These are phyloP conservation scores for Stevia rebaudiana DNA, from an alignment of 140 eudicot species.

Conservation along the genomic window DNA sequence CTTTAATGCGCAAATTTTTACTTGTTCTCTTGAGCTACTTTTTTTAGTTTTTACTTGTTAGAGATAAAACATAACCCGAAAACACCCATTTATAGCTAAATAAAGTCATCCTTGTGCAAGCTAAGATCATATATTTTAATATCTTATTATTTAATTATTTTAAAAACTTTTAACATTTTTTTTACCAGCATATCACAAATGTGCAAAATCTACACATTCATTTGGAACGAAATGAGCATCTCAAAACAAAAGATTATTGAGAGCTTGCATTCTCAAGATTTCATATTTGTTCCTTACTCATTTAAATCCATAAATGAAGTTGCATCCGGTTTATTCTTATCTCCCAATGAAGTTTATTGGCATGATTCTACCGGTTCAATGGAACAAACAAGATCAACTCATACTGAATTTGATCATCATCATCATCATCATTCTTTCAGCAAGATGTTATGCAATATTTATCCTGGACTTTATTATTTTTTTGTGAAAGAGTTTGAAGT, in stretches of 20 bases:
- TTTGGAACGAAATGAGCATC: slow-evolving; percentile 61
- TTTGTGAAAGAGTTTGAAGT: slow-evolving; percentile 87
- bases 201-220: slow-evolving; percentile 62
- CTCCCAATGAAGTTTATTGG: slow-evolving; percentile 83
- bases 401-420: slow-evolving; percentile 19
- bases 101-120: neutral
- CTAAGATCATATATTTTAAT: neutral
- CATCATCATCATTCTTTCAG: slow-evolving; percentile 20
- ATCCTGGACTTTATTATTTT: slow-evolving; percentile 72
- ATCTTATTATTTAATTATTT: neutral
- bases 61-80: neutral
- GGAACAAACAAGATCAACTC: slow-evolving; percentile 33
- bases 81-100: neutral
- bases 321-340: slow-evolving; percentile 61
- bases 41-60: neutral
- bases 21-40: neutral
- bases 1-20: neutral
- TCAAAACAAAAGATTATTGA: slow-evolving; percentile 49
- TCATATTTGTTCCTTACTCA: slow-evolving; percentile 66
- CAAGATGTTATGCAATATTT: slow-evolving; percentile 48
- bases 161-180: neutral
- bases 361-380: slow-evolving; percentile 66
- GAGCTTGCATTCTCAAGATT: slow-evolving; percentile 53
- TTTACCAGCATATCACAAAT: slow-evolving; percentile 68
- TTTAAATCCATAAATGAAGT: slow-evolving; percentile 34